Percentiles rank a stretch among this genome's conserved stretches.
Evolutionary conservation across 352 stramenopile species (phyloP).

Genomic region (Phytopythium cucurbitacearum): DNA sequence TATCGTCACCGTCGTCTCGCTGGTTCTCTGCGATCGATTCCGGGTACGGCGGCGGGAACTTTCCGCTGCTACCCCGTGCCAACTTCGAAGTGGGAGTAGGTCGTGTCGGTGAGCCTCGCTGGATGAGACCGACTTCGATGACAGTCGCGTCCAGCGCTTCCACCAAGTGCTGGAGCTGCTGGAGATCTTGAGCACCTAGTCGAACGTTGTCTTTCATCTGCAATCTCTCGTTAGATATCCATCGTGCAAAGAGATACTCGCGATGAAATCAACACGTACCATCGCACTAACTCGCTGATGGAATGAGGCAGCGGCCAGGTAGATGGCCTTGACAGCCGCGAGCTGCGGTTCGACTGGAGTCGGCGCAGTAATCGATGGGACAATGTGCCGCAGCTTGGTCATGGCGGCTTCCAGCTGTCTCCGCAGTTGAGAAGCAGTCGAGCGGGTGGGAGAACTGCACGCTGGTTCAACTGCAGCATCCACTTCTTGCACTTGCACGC

Average conservation of each 20-base stretch:
- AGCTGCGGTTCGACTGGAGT: conserved; percentile 1
- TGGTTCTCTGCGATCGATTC: conserved; percentile 20
- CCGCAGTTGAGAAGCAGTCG: background rate
- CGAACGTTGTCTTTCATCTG: conserved; percentile 25
- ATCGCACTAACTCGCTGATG: conserved; percentile 30
- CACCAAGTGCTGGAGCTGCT: conserved; percentile 32
- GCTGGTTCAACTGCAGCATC: too few relatives aligned
- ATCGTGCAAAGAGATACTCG: background rate
- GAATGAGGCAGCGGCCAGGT: conserved; percentile 32
- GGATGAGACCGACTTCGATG: background rate
- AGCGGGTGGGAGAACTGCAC: too few relatives aligned
- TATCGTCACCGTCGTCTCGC: conserved; percentile 8
- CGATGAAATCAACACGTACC: conserved; percentile 12
- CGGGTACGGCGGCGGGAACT: conserved; percentile 35
- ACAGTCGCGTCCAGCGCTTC: conserved; percentile 22
- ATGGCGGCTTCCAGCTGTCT: conserved; percentile 22
- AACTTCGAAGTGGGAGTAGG: background rate
- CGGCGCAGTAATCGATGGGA: conserved; percentile 13
- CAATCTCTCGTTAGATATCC: background rate
- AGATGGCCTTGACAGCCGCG: conserved; percentile 29
- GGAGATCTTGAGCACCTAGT: conserved; percentile 18
- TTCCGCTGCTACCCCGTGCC: background rate
- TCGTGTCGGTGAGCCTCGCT: background rate
- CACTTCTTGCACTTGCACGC: too few relatives aligned
- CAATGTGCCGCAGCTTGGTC: conserved; percentile 8